A percentile compares a stretch with the other conserved stretches of the same genome.
These are phyloP conservation scores for Ophiostoma quercus DNA, from an alignment of 2,329 filamentous ascomycete genomes.

Conservation along the genomic window DNA sequence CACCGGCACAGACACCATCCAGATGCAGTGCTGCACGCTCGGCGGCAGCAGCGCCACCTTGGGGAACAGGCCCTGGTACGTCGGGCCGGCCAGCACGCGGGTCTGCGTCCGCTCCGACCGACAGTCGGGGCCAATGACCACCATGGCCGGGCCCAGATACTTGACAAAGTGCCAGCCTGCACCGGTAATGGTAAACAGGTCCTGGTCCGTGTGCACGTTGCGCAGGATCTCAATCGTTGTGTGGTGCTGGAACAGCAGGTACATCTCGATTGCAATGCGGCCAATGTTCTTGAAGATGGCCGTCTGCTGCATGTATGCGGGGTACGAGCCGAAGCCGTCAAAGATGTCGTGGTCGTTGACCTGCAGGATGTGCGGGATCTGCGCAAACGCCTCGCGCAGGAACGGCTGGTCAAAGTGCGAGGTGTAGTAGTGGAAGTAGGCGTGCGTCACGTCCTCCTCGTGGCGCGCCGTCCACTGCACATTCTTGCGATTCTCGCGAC, in stretches of 20 bases:
- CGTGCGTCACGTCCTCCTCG: constrained; percentile 90
- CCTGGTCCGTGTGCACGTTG: constrained; percentile 78
- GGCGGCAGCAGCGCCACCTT: constrained; percentile 87
- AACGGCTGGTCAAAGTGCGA: constrained; percentile 98
- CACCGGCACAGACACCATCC: constrained; percentile 89
- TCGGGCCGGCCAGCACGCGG: constrained; percentile 91
- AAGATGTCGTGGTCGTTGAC: constrained; percentile 99
- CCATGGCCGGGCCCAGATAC: constrained; percentile 84
- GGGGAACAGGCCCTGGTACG: constrained; percentile 94
- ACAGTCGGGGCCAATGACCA: constrained; percentile 84
- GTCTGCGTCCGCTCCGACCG: constrained; percentile 84
- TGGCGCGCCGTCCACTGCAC: constrained; percentile 89
- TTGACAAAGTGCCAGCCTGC: constrained; percentile 98
- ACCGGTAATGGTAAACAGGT: constrained; percentile 96
- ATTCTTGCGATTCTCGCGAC: constrained; percentile 87
- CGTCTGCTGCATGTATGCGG: constrained; percentile 96
- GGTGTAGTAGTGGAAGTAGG: constrained; percentile 98
- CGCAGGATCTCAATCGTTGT: constrained; percentile 90
- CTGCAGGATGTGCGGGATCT: constrained; percentile 89
- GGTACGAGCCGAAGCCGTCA: constrained; percentile 94
- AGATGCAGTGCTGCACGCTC: constrained; percentile 92
- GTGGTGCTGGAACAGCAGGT: constrained; percentile 95
- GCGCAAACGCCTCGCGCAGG: constrained; percentile 88
- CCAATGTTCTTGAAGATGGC: constrained; percentile 98
- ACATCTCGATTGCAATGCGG: constrained; percentile 93